Conservation (phyloP, 331 rosid species). For the Prunus yedoensis region DNA sequence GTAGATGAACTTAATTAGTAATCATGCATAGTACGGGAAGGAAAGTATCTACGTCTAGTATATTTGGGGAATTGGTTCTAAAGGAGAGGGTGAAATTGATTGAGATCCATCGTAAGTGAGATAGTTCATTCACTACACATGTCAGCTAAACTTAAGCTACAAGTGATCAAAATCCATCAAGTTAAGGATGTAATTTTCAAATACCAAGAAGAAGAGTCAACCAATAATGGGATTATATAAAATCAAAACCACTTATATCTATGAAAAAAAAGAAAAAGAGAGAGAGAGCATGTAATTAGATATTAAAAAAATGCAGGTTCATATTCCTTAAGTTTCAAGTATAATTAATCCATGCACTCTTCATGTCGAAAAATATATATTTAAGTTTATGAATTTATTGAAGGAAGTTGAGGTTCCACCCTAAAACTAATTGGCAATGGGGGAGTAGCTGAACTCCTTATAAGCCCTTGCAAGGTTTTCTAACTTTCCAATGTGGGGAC, state of each 20-base stretch:
- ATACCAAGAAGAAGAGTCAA: neutral
- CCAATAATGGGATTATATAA: neutral
- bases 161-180: neutral
- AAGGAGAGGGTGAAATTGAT: neutral
- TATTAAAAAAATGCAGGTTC: neutral
- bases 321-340: conserved; percentile 23
- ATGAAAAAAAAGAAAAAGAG: too few species aligned
- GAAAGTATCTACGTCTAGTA: neutral
- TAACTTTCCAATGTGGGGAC: too few species aligned
- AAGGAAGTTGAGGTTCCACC: too few species aligned
- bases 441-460: too few species aligned
- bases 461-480: too few species aligned
- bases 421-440: too few species aligned
- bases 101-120: conserved; percentile 9
- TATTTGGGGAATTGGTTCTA: neutral
- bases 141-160: conserved; percentile 1
- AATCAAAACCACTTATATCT: neutral
- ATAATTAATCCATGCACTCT: conserved; percentile 20
- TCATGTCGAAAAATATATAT: conserved; percentile 10
- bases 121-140: neutral
- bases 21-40: too few species aligned
- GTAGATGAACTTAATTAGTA: too few species aligned
- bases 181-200: neutral
- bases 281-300: neutral
- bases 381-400: too few species aligned